These are phyloP conservation scores for Rhododendron simsii DNA, from an alignment of 148 eudicot species.

Conservation along the genomic window DNA sequence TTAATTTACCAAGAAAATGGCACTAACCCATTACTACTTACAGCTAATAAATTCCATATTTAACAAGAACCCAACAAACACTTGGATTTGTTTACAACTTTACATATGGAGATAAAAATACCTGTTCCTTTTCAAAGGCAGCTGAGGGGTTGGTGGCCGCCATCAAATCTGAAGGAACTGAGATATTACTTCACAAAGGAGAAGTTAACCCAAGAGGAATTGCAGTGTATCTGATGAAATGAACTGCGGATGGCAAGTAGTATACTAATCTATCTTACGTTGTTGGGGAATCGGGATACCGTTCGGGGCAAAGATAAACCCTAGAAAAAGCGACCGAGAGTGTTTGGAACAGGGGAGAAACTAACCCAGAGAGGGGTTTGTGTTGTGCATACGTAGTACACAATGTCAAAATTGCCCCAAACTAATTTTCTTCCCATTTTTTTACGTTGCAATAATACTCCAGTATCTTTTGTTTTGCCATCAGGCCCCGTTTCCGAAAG, in stretches of 20 bases:
- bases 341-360: neutral
- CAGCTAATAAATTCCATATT: neutral
- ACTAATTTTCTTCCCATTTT: too few relatives aligned
- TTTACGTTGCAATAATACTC: too few relatives aligned
- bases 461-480: too few relatives aligned
- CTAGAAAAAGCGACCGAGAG: neutral
- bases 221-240: neutral
- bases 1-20: neutral
- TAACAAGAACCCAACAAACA: neutral
- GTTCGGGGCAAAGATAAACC: slow-evolving; percentile 1
- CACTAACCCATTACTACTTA: neutral
- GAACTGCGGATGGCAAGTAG: neutral
- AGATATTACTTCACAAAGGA: neutral
- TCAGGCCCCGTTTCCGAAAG: too few relatives aligned
- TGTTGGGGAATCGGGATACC: neutral
- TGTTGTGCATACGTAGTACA: too few relatives aligned
- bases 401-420: too few relatives aligned
- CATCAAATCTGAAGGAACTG: slow-evolving; percentile 1
- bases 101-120: neutral
- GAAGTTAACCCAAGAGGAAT: neutral
- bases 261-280: neutral
- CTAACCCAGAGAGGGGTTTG: too few relatives aligned
- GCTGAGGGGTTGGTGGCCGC: neutral
- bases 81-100: neutral
- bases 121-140: slow-evolving; percentile 6